Base-by-base conservation (phyloP, 768 basidiomycete species). In the Pisolithus microcarpus region DNA sequence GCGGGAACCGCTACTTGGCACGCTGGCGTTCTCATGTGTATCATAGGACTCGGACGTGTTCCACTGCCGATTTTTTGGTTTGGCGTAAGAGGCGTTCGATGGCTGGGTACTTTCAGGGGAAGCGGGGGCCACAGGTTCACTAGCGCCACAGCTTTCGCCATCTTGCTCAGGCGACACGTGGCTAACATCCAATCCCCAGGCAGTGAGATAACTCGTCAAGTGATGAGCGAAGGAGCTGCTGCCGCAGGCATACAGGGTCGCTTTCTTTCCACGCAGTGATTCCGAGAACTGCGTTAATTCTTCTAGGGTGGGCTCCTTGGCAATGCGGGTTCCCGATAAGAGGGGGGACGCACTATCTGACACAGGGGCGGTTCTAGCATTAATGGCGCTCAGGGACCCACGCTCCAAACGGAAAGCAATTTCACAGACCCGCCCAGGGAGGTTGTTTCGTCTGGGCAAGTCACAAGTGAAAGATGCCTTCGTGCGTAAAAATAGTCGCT, bases 181-280 rank as follows among this genome's bases (percentile, higher is more conserved):
- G 47, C 80, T 84, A 39, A 97, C 84, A 60, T 95, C 91, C 84
- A 97, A 79, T 11, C 94, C 93, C 95, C 95, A 98, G 5, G 87
- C 80, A 19, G 88, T 89, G 52, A 99, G 76, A 68, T 95, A 96
- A 58, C 87, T 87, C 23, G 93, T 93, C 34, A 99, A 73, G 66
- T 96, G 91, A 47, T 87, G 88, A 0, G 93, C 94, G 61, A 97
- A 99, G 2, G 84, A 80, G 38, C 90, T 89, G 56, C 79, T 81
- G n/a, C 91, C 79, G 60, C 81, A 85, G 7, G 95, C 91, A 61
- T 94, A 88, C 24, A 99, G 70, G 0, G 80, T 81, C 0, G 87
- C 94, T 58, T 80, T 85, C 68, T 85, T 90, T 13, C 92, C 91
- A 61, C 82, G 82, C 46, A 98, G 69, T 5, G 79, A 81, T 56